Percentiles rank a stretch among this genome's conserved stretches.
These are phyloP conservation scores for Colletotrichum neosansevieriae DNA, from an alignment of 2,329 filamentous ascomycete species.

Conservation along the genomic window DNA sequence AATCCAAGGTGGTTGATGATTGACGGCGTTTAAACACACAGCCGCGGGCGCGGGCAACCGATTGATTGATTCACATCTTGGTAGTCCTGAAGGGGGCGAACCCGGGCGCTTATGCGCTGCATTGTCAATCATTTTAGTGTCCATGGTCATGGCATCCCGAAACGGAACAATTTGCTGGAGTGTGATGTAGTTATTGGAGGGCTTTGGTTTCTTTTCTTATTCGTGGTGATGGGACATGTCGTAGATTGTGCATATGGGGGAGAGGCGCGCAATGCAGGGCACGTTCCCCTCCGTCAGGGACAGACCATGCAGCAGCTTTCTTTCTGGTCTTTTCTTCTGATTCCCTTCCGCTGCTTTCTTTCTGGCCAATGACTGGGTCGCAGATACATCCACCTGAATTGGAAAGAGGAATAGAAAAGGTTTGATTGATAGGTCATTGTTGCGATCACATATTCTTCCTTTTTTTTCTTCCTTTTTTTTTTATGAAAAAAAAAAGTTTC, in stretches of 20 bases:
- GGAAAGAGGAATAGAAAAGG: neutral
- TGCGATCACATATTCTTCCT: too few relatives aligned
- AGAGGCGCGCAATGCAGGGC: too few relatives aligned
- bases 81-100: neutral
- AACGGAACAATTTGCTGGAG: neutral
- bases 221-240: neutral
- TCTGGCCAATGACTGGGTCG: too few relatives aligned
- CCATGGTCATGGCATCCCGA: neutral
- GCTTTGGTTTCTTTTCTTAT: conserved; percentile 3
- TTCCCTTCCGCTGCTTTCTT: neutral
- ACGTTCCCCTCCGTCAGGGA: too few relatives aligned
- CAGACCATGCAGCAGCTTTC: too few relatives aligned
- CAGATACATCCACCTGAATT: neutral
- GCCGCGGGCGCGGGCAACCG: too few relatives aligned
- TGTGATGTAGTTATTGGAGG: neutral
- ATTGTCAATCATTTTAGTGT: conserved; percentile 10
- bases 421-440: too few relatives aligned
- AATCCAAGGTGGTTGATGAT: too few relatives aligned
- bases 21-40: too few relatives aligned
- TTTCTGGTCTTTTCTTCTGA: neutral
- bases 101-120: conserved; percentile 17
- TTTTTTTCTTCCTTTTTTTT: too few relatives aligned
- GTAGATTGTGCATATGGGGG: neutral
- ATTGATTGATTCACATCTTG: too few relatives aligned
- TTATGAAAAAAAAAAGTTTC: too few relatives aligned